These are phyloP conservation scores for Vaccinium myrtillus DNA, from an alignment of 148 eudicot genomes.

Conservation along the genomic window DNA sequence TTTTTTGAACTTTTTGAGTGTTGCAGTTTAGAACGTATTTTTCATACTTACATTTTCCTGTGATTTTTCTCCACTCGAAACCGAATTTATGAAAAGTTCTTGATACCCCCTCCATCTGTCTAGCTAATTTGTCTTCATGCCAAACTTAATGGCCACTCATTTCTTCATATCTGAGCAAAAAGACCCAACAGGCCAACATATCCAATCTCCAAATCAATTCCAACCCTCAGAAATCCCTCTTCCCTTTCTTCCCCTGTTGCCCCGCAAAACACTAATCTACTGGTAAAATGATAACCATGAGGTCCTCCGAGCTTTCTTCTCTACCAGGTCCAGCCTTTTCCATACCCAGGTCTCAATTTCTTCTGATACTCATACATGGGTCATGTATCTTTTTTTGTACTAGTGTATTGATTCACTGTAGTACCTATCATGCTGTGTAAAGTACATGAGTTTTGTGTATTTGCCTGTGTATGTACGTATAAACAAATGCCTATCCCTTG, in stretches of 20 bases:
- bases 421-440: not conserved
- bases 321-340: conserved; percentile 4
- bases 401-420: not conserved
- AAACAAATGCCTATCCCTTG: not conserved
- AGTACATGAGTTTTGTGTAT: not conserved
- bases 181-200: not conserved
- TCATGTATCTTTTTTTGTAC: not conserved
- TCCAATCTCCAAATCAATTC: not conserved
- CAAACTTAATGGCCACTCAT: too few relatives aligned
- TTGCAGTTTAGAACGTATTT: too few relatives aligned
- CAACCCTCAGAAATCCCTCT: not conserved
- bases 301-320: conserved; percentile 3
- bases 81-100: too few relatives aligned
- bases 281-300: not conserved
- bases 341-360: conserved; percentile 16
- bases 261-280: not conserved
- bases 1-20: too few relatives aligned
- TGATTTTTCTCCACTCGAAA: too few relatives aligned
- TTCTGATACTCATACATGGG: not conserved
- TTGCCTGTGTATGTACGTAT: not conserved
- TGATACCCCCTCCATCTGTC: too few relatives aligned
- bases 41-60: too few relatives aligned
- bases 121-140: too few relatives aligned
- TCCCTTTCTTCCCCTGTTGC: not conserved
- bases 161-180: not conserved